These are phyloP conservation scores for Paratinospora sagittata DNA, from an alignment of 164 flowering plant genomes.

Conservation along the genomic window DNA sequence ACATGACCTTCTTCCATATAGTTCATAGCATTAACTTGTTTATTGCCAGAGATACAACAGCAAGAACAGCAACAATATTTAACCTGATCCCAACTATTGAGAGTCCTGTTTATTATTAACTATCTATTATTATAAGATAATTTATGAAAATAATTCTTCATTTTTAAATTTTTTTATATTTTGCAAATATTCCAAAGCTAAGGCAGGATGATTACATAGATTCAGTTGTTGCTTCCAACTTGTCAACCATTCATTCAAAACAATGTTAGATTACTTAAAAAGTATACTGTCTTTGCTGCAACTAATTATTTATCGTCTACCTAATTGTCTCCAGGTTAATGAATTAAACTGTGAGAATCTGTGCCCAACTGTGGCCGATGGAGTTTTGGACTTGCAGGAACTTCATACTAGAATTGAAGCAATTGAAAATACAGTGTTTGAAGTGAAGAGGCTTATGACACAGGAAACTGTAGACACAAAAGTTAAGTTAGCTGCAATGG, in stretches of 20 bases:
- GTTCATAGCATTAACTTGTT: background rate
- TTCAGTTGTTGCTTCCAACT: background rate
- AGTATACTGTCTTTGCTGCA: background rate
- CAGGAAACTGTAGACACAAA: constrained; percentile 22
- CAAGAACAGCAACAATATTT: background rate
- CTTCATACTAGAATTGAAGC: constrained; percentile 48
- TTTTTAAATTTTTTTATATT: too few relatives aligned
- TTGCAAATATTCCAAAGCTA: background rate
- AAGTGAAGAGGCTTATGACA: constrained; percentile 28
- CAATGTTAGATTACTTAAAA: background rate
- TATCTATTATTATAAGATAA: too few relatives aligned
- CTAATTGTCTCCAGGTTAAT: constrained; percentile 14
- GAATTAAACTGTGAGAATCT: constrained; percentile 14
- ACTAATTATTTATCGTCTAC: background rate
- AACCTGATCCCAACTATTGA: background rate
- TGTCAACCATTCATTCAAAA: background rate
- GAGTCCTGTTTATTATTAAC: background rate
- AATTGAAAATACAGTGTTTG: constrained; percentile 46
- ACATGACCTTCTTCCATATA: background rate
- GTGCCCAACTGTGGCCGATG: constrained; percentile 14
- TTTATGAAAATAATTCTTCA: background rate
- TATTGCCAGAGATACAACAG: background rate
- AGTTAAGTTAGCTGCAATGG: constrained; percentile 21
- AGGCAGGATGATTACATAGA: background rate
- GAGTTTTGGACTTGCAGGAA: constrained; percentile 44